Evolutionary conservation across 345 rosid species (phyloP).

Genomic region (Acer negundo): DNA sequence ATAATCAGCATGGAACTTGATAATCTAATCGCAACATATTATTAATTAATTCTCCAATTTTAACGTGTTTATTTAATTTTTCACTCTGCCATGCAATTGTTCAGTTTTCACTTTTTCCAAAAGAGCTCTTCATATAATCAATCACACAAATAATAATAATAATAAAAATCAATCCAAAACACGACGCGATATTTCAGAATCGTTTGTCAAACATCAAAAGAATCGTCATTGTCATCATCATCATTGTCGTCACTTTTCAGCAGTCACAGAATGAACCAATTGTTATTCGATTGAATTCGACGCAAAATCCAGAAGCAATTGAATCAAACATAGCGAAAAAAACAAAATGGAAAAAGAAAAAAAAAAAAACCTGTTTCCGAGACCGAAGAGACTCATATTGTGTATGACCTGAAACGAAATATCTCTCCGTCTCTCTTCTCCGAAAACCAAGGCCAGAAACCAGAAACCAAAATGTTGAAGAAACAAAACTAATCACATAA

Average conservation of each 20-base stretch:
- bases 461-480: slow-evolving; percentile 4
- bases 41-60: background rate
- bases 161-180: background rate
- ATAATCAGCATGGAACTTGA: too few species aligned
- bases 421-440: slow-evolving; percentile 2
- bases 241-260: too few species aligned
- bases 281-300: too few species aligned
- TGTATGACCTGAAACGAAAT: slow-evolving; percentile 1
- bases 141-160: background rate
- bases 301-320: background rate
- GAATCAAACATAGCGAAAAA: background rate
- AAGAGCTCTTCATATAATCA: background rate
- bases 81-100: background rate
- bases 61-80: background rate
- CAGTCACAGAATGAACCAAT: background rate
- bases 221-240: background rate
- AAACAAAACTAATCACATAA: background rate
- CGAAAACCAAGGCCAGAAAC: background rate
- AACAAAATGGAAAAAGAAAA: background rate
- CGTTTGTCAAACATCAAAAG: background rate
- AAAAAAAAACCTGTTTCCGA: slow-evolving; percentile 43
- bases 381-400: slow-evolving; percentile 59
- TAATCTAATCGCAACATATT: background rate
- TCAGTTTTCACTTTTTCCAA: background rate
- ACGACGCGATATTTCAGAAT: background rate